These are phyloP conservation scores for Myrica gale DNA, from an alignment of 306 rosid genomes.

Conservation along the genomic window DNA sequence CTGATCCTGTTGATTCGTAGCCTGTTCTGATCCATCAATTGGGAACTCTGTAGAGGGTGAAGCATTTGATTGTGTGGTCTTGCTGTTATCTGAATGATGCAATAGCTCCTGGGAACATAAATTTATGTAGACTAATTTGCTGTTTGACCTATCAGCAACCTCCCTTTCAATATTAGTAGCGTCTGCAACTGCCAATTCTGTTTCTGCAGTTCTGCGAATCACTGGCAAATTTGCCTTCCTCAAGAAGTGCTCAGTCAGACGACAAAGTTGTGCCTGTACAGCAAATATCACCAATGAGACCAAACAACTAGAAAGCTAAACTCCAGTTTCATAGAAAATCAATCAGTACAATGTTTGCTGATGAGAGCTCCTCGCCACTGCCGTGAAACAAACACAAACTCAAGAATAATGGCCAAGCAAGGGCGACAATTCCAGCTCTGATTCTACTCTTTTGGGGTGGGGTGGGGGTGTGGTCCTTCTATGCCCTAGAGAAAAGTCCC, in stretches of 20 bases:
- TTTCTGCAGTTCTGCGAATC: conserved; percentile 74
- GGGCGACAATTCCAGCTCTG: too few relatives aligned
- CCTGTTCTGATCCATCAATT: conserved; percentile 43
- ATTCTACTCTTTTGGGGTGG: too few relatives aligned
- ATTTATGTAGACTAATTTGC: conserved; percentile 83
- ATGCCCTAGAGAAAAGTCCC: background rate
- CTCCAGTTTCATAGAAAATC: conserved; percentile 18
- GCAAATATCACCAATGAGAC: conserved; percentile 10
- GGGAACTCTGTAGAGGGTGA: conserved; percentile 34
- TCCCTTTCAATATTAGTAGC: conserved; percentile 86
- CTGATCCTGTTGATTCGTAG: conserved; percentile 26
- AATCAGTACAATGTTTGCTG: background rate
- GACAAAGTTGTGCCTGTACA: conserved; percentile 82
- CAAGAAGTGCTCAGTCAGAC: conserved; percentile 77
- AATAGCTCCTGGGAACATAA: conserved; percentile 79
- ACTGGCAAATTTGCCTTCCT: conserved; percentile 63
- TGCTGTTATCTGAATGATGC: conserved; percentile 54
- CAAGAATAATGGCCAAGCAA: too few relatives aligned
- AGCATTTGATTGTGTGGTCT: conserved; percentile 38
- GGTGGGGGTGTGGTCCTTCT: background rate
- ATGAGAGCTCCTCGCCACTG: background rate
- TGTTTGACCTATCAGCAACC: conserved; percentile 79
- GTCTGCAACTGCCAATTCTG: conserved; percentile 96
- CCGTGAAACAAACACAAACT: too few relatives aligned
- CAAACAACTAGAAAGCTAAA: conserved; percentile 15